Evolutionary conservation across 179 eudicot genomes (phyloP).

Genomic region (Sideroxylon spinosum): DNA sequence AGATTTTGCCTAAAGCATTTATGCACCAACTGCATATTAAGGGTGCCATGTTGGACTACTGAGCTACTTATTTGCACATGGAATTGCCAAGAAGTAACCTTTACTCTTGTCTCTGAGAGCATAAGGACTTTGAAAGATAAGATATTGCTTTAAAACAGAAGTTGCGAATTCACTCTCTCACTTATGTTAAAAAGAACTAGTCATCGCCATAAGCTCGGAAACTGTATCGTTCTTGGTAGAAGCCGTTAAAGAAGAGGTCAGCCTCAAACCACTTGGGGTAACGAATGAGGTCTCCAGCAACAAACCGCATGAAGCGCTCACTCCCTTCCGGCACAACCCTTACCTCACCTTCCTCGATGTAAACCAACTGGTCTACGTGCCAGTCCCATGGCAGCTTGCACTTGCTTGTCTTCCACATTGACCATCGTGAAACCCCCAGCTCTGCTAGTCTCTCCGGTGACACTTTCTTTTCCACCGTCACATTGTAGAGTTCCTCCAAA

Average conservation of each 20-base stretch:
- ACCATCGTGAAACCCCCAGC: slow-evolving; percentile 77
- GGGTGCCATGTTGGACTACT: neutral
- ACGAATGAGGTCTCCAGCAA: slow-evolving; percentile 89
- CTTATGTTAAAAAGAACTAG: slow-evolving; percentile 12
- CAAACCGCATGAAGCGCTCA: slow-evolving; percentile 59
- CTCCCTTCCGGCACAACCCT: slow-evolving; percentile 96
- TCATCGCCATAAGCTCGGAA: slow-evolving; percentile 94
- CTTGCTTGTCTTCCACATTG: slow-evolving; percentile 87
- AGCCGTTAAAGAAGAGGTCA: slow-evolving; percentile 79
- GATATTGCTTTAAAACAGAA: neutral
- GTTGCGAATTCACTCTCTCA: neutral
- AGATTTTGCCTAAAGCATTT: neutral
- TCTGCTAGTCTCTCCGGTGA: slow-evolving; percentile 55
- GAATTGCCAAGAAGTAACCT: neutral
- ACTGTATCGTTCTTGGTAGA: slow-evolving; percentile 81
- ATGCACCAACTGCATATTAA: neutral
- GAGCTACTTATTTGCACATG: neutral
- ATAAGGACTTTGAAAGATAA: slow-evolving; percentile 3
- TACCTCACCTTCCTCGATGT: slow-evolving; percentile 93
- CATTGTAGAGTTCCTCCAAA: slow-evolving; percentile 74
- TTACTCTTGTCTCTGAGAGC: too few relatives aligned
- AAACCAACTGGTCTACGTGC: slow-evolving; percentile 93
- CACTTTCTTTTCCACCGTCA: slow-evolving; percentile 68
- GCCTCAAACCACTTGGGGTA: slow-evolving; percentile 99
- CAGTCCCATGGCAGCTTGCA: slow-evolving; percentile 95